Base-by-base conservation (phyloP, 2,329 filamentous ascomycete species). In the Nemania sp. region DNA sequence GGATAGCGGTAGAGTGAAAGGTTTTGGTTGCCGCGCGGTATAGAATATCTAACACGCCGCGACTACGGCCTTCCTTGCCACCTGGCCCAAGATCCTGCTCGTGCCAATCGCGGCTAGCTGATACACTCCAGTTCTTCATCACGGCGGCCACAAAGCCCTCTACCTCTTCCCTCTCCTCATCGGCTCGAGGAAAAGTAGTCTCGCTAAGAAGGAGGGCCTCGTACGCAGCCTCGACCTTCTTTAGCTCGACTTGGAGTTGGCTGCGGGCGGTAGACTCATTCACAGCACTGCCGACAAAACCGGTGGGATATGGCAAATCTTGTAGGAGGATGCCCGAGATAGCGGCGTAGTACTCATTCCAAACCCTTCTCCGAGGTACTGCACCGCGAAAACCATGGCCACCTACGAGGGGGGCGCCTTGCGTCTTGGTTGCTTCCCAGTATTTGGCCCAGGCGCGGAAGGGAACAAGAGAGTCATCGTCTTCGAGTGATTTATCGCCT, bases 21-120 rank as follows among this genome's bases (percentile, higher is more conserved):
- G 92, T 96, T 71, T 94, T 96, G 8, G 89, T 91, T 6, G 93
- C 90, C 19, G 92, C 90, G 33, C 88, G 88, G 71, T 97, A 99
- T 6, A 99, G 79, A 23, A 91, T 89, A 70, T 94, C 92, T 34
- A 99, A 80, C 26, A 95, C 85, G 45, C 86, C 86, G 49, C 88
- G 84, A 59, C 89, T 89, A 15, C 93, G 76, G 19, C 80, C 83
- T 66, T 87, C 84, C 63, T 91, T 89, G 7, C 91, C 92, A 5
- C 89, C 91, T 64, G 87, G 83, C 3, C 90, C 91, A 23, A 97
- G 78, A 61, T 96, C 91, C 49, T 84, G 76, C 59, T 96, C 88
- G 36, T 79, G 81, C 92, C 92, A 97, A 14, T 82, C 82, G 23
- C 86, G 82, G 6, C 92, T 90, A 63, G 89, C 91, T 6, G 97